Evolutionary conservation across 306 rosid species (phyloP).

Genomic region (Gynostemma pentaphyllum): DNA sequence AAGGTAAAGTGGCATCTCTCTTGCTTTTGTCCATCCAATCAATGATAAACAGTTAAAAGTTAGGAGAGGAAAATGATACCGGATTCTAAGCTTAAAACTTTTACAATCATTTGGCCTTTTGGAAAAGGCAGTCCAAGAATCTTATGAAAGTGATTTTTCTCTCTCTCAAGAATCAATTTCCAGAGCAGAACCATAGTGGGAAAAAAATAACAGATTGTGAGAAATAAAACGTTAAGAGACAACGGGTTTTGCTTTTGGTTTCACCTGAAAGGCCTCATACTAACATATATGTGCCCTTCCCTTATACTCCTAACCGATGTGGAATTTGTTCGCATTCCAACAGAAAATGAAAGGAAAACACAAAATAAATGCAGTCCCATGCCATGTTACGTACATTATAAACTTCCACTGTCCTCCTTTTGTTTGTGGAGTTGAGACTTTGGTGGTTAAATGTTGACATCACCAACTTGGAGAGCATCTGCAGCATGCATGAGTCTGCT

Average conservation of each 20-base stretch:
- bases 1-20: slow-evolving; percentile 37
- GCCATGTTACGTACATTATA: slow-evolving; percentile 2
- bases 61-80: slow-evolving; percentile 14
- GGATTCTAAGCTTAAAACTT: slow-evolving; percentile 12
- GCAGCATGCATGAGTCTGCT: slow-evolving; percentile 2
- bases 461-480: slow-evolving; percentile 26
- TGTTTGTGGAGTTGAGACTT: slow-evolving; percentile 1
- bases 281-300: too few species aligned
- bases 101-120: slow-evolving; percentile 14
- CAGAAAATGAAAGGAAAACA: neutral
- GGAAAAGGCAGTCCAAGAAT: slow-evolving; percentile 15
- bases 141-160: slow-evolving; percentile 15
- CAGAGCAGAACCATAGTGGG: neutral
- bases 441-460: slow-evolving; percentile 22
- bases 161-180: slow-evolving; percentile 9
- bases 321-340: too few species aligned
- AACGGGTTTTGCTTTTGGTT: too few species aligned
- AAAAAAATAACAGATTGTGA: neutral
- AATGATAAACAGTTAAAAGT: slow-evolving; percentile 22
- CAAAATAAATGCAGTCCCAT: slow-evolving; percentile 3
- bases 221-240: slow-evolving; percentile 2
- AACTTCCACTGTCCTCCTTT: slow-evolving; percentile 6
- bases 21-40: slow-evolving; percentile 38
- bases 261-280: too few species aligned
- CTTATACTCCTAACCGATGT: too few species aligned